phyloP scores from a whole-genome alignment of 148 eudicot species.

The Salicornia ramosissima region DNA sequence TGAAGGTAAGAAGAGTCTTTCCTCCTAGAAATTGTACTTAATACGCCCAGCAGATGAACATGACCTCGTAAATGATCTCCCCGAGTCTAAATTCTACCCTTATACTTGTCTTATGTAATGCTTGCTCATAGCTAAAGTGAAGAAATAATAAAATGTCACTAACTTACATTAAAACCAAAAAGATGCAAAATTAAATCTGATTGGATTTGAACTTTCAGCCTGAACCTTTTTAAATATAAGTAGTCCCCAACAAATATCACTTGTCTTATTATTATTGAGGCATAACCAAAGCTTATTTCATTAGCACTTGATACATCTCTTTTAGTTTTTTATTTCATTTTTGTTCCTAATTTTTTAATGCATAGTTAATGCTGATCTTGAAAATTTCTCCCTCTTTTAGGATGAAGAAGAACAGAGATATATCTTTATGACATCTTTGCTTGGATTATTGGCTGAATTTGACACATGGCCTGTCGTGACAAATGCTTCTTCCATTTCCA shows the following conservation, averaged over 20 bases:
- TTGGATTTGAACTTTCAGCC: neutral
- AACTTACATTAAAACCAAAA: neutral
- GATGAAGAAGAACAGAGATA: conserved; percentile 78
- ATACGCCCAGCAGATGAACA: neutral
- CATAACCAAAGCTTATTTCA: neutral
- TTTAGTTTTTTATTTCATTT: no score
- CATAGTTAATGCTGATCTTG: conserved; percentile 4
- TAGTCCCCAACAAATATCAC: neutral
- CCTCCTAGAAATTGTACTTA: neutral
- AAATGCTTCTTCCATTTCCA: conserved; percentile 70
- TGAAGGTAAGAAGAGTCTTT: conserved; percentile 49
- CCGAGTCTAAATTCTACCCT: neutral
- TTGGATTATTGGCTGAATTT: conserved; percentile 74
- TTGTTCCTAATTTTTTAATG: conserved; percentile 1
- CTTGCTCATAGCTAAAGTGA: conserved; percentile 1
- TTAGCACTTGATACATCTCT: conserved; percentile 1
- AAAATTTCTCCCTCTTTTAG: conserved; percentile 32
- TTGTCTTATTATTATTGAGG: neutral
- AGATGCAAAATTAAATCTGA: neutral
- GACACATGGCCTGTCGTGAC: conserved; percentile 67
- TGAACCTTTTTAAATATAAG: neutral
- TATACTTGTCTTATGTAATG: neutral
- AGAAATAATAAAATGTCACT: neutral
- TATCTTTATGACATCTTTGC: conserved; percentile 61
- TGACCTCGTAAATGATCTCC: neutral